Evolutionary conservation across 2,329 filamentous ascomycete species (phyloP), one percentile per base, ranked within the genome.

Genomic region (Trichoderma polysporum): DNA sequence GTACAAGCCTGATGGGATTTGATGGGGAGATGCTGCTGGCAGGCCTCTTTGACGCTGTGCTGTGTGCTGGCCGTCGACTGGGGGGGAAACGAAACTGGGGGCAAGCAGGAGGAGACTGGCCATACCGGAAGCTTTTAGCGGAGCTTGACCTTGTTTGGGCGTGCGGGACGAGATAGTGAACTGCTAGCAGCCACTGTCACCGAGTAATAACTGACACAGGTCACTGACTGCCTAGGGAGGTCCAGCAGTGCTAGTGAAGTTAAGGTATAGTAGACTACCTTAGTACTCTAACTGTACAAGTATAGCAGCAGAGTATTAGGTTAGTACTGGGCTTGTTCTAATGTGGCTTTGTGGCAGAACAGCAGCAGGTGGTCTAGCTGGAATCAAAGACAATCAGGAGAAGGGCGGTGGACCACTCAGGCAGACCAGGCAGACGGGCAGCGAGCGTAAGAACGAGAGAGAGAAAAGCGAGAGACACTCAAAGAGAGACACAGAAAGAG

Each of bases 131-230:
- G 19, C 49, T 54, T 56, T 47, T 56, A 49, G 49, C 61, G 52
- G 52, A 56, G 50, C 61, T 56, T 56, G 61, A 35, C 61, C 50
- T 56, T 39, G 50, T 56, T 64, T 56, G 35, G 49, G 58, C 15
- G 49, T 5, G 49, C 49, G 49, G 49, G 49, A 52, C 58, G 45
- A 27, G 29, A n/a, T 49, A 22, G 39, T 41, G 41, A 54, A 22
- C 60, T 64, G 50, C 61, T 56, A 33, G 61, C 50, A 64, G 50
- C 50, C 33, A 33, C 60, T 17, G 49, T 47, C 50, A 64, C 61
- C 33, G 60, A 31, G 50, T 54, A 52, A 12, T n/a, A 33, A 33
- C 50, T 33, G 50, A n/a, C 50, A 27, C 9, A 31, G 22, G 47
- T 45, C n/a, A n/a, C n/a, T n/a, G n/a, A n/a, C n/a, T n/a, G n/a